These are phyloP conservation scores for Eimeria necatrix DNA, from an alignment of 169 alveolate genomes.

Conservation along the genomic window DNA sequence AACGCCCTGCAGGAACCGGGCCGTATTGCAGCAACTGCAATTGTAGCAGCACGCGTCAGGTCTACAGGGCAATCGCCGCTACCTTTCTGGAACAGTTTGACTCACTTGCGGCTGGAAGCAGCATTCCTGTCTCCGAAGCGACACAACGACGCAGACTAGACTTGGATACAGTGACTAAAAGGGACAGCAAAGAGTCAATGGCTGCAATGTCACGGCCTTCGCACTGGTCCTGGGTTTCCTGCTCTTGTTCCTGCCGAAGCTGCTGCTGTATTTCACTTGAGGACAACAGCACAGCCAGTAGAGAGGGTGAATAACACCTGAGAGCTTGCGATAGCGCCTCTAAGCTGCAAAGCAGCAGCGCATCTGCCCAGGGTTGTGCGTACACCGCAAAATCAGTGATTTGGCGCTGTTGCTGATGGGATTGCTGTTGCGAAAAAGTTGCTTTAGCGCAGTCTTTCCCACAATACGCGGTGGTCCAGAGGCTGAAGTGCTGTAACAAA, in stretches of 20 bases:
- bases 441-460: conserved; percentile 20
- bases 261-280: conserved; percentile 2
- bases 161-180: conserved; percentile 26
- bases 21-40: background rate
- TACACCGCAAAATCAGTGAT: conserved; percentile 38
- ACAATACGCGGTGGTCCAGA: conserved; percentile 66
- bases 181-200: conserved; percentile 54
- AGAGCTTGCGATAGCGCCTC: conserved; percentile 62
- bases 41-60: too few relatives aligned
- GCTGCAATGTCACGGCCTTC: background rate
- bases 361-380: conserved; percentile 41
- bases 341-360: conserved; percentile 74
- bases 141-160: conserved; percentile 53
- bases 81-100: background rate
- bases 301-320: background rate
- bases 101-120: conserved; percentile 70
- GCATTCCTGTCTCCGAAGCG: conserved; percentile 44
- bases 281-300: conserved; percentile 27
- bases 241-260: background rate
- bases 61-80: too few relatives aligned
- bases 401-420: background rate
- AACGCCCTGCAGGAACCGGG: background rate
- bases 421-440: conserved; percentile 36
- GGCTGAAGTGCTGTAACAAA: conserved; percentile 61
- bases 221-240: background rate